A percentile compares a stretch with the other conserved stretches of the same genome.
phyloP scores from a whole-genome alignment of 306 rosid species.

The Mimosa pudica region DNA sequence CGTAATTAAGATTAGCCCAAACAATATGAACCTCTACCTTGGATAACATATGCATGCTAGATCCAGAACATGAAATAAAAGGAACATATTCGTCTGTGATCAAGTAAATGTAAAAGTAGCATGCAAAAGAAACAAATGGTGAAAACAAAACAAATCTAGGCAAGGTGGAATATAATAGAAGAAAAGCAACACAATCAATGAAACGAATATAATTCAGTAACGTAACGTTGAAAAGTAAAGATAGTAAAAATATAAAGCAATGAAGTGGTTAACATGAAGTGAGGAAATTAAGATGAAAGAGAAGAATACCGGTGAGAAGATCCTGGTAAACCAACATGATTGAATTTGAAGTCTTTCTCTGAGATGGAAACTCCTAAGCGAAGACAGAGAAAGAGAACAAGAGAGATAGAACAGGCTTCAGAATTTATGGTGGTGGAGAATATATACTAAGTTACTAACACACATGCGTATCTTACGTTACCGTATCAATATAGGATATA shows the following conservation, averaged over 20 bases:
- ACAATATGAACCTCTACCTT: background rate
- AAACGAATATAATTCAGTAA: background rate
- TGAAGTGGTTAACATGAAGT: too few species aligned
- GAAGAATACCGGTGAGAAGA: constrained; percentile 45
- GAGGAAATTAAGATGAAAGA: background rate
- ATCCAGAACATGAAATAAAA: constrained; percentile 11
- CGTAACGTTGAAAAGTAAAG: background rate
- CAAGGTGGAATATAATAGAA: background rate
- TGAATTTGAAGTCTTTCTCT: constrained; percentile 32
- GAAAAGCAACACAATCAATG: background rate
- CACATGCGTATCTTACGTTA: background rate
- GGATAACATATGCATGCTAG: background rate
- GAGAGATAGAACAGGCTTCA: background rate
- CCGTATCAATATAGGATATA: background rate
- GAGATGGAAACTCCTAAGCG: constrained; percentile 21
- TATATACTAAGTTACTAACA: constrained; percentile 22
- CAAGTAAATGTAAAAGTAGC: background rate
- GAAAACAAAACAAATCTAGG: background rate
- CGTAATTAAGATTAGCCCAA: background rate
- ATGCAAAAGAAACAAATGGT: background rate
- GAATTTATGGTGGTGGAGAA: background rate
- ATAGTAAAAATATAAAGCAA: background rate
- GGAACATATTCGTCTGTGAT: background rate
- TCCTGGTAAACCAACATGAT: constrained; percentile 68
- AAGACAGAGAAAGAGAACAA: background rate